Conservation (phyloP, 805 yeast species). For the Kodamaea sagamina region DNA sequence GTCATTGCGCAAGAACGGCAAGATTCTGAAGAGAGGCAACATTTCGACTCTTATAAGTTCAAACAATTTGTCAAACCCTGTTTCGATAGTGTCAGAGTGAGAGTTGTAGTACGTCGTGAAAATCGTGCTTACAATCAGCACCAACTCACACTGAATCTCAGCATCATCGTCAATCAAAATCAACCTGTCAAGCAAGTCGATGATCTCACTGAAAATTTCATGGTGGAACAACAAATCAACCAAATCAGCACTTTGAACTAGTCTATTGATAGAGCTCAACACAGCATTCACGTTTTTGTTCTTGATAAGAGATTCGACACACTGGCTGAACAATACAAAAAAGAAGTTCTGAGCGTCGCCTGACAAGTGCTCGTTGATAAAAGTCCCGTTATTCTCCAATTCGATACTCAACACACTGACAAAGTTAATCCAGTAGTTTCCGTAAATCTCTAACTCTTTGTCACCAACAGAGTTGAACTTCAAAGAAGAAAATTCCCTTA, state of each 20-base stretch:
- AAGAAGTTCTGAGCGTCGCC: constrained; percentile 66
- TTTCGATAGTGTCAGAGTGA: constrained; percentile 47
- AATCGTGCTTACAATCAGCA: constrained; percentile 33
- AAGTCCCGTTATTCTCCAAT: constrained; percentile 50
- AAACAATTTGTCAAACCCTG: constrained; percentile 66
- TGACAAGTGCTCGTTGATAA: constrained; percentile 50
- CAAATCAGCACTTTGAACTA: constrained; percentile 58
- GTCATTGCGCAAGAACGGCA: constrained; percentile 60
- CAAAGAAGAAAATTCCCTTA: constrained; percentile 72
- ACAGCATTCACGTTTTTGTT: constrained; percentile 51
- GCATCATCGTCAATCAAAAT: constrained; percentile 61
- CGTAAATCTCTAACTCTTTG: constrained; percentile 50
- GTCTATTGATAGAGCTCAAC: constrained; percentile 46
- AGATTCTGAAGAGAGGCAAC: constrained; percentile 57
- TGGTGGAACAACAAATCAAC: constrained; percentile 64
- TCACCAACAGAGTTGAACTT: constrained; percentile 50
- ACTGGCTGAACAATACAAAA: constrained; percentile 79
- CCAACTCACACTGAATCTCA: constrained; percentile 57
- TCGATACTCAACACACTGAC: constrained; percentile 73
- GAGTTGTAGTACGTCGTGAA: constrained; percentile 28
- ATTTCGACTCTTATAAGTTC: constrained; percentile 74
- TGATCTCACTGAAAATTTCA: constrained; percentile 68
- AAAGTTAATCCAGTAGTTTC: constrained; percentile 72
- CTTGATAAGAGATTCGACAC: constrained; percentile 68
- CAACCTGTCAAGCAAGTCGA: constrained; percentile 74